Evolutionary conservation across 2,329 filamentous ascomycete genomes (phyloP).

Genomic region (Boeremia lycopersici): DNA sequence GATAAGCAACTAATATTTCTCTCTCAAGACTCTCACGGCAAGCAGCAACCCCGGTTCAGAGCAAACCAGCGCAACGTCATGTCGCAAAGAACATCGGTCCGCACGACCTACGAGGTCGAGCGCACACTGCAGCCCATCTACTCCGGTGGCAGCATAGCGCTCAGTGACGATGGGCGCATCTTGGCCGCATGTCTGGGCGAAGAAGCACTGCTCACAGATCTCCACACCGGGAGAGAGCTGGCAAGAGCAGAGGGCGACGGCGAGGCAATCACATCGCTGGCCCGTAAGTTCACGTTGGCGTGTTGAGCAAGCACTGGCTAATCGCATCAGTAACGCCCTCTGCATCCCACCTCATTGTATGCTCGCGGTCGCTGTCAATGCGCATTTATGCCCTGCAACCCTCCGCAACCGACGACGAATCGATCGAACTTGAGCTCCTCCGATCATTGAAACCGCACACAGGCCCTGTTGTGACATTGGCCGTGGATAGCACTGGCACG

Average conservation of each 20-base stretch:
- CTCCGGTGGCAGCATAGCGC: conserved; percentile 84
- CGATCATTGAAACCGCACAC: conserved; percentile 88
- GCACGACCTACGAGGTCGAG: conserved; percentile 87
- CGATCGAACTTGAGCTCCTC: conserved; percentile 66
- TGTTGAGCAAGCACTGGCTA: conserved; percentile 16
- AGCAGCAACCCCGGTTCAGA: conserved; percentile 12
- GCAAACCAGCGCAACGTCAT: conserved; percentile 39
- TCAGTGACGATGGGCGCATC: conserved; percentile 80
- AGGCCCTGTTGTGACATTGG: conserved; percentile 85
- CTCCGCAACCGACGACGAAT: conserved; percentile 63
- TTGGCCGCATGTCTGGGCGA: conserved; percentile 91
- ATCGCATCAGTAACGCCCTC: conserved; percentile 75
- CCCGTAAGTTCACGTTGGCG: conserved; percentile 53
- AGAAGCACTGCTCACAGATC: conserved; percentile 85
- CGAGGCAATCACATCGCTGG: conserved; percentile 77
- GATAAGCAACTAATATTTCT: conserved; percentile 45
- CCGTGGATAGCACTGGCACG: conserved; percentile 85
- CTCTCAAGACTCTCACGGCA: conserved; percentile 15
- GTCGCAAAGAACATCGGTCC: conserved; percentile 64
- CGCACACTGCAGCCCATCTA: conserved; percentile 91
- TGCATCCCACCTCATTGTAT: conserved; percentile 84
- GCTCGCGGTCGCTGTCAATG: conserved; percentile 95
- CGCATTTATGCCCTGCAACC: conserved; percentile 78
- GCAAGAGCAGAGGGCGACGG: conserved; percentile 80
- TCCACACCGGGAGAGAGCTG: conserved; percentile 80